These are phyloP conservation scores for Lolium rigidum DNA, from an alignment of 176 grass and related monocot species.

Conservation along the genomic window DNA sequence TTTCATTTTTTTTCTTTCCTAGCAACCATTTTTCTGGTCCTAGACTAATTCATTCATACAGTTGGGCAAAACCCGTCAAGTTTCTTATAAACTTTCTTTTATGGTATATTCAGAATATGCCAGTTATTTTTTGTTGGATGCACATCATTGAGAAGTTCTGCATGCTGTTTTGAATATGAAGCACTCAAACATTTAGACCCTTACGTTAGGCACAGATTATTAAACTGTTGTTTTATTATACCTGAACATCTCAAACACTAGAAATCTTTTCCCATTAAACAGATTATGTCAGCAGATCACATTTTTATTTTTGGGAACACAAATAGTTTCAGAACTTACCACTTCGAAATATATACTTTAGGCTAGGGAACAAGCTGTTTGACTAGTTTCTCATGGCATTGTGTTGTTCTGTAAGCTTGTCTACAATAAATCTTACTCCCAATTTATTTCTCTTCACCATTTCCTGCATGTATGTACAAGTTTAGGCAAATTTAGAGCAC, in stretches of 20 bases:
- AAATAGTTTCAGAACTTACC: constrained; percentile 42
- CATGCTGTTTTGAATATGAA: not conserved
- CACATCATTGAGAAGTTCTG: constrained; percentile 4
- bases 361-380: constrained; percentile 60
- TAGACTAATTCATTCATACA: constrained; percentile 11
- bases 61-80: not conserved
- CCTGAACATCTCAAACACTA: not conserved
- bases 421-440: constrained; percentile 50
- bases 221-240: not conserved
- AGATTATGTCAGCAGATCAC: constrained; percentile 6
- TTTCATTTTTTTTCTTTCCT: not conserved
- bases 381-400: constrained; percentile 41
- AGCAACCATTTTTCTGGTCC: not conserved
- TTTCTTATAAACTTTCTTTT: constrained; percentile 6
- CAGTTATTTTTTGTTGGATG: not conserved
- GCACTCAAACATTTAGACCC: not conserved
- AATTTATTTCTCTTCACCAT: constrained; percentile 66
- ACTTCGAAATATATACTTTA: constrained; percentile 47
- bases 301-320: not conserved
- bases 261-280: not conserved
- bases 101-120: not conserved
- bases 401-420: constrained; percentile 50
- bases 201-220: not conserved
- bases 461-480: constrained; percentile 50
- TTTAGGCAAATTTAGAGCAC: constrained; percentile 3